phyloP scores from a whole-genome alignment of 495 filamentous ascomycete genomes.

The Coniosporium apollinis region DNA sequence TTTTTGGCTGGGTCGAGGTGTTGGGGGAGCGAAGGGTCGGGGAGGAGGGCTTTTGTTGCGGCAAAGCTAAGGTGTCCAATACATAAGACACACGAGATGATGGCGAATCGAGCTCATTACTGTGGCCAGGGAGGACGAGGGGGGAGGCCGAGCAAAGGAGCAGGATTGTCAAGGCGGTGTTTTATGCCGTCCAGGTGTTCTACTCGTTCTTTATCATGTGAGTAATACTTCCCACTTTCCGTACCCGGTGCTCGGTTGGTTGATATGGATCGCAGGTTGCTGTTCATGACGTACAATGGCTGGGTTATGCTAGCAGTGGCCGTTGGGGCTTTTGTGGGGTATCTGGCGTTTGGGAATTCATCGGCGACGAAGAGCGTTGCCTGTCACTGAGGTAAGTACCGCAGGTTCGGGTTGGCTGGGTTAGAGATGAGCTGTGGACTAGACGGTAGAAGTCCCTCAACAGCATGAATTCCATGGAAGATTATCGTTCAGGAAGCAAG shows the following conservation, averaged over 20 bases:
- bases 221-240: conserved; percentile 25
- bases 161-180: conserved; percentile 57
- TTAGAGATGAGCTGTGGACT: too few species aligned
- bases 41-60: too few species aligned
- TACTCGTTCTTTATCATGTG: conserved; percentile 99
- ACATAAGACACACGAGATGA: too few species aligned
- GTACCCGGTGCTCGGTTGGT: background rate
- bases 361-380: conserved; percentile 66
- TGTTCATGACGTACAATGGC: conserved; percentile 99
- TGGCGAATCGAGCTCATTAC: conserved; percentile 55
- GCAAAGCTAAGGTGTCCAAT: too few species aligned
- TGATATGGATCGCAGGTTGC: conserved; percentile 42
- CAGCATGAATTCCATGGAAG: too few species aligned
- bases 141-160: conserved; percentile 33
- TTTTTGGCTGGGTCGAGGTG: too few species aligned
- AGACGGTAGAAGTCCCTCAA: too few species aligned
- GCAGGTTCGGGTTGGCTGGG: too few species aligned
- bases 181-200: conserved; percentile 92
- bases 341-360: conserved; percentile 53
- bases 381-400: conserved; percentile 46
- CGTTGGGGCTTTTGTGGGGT: conserved; percentile 77
- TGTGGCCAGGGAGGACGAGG: conserved; percentile 44
- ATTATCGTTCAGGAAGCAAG: too few species aligned
- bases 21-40: too few species aligned
- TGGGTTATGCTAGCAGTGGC: conserved; percentile 89